These are phyloP conservation scores for Kluyveromyces siamensis DNA, from an alignment of 805 yeast genomes.

Conservation along the genomic window DNA sequence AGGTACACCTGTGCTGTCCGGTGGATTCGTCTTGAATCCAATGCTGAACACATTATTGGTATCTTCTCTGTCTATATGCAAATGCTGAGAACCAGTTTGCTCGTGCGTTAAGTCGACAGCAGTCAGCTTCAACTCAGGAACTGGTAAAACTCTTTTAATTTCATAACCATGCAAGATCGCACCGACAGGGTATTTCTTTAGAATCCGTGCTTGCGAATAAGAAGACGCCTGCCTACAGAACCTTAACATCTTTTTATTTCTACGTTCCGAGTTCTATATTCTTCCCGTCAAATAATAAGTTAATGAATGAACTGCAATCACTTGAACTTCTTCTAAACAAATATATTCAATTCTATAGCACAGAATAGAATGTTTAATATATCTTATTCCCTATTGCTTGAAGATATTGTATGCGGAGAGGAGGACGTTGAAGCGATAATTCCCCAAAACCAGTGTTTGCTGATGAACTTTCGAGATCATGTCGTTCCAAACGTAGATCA, in stretches of 20 bases:
- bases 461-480: background rate
- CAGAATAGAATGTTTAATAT: background rate
- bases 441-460: background rate
- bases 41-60: conserved; percentile 81
- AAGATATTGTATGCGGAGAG: too few species aligned
- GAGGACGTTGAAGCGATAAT: background rate
- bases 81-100: conserved; percentile 66
- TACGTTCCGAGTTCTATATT: background rate
- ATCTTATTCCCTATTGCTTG: background rate
- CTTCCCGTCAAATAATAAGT: background rate
- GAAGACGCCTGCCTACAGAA: conserved; percentile 19
- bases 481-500: background rate
- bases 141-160: conserved; percentile 51
- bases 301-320: too few species aligned
- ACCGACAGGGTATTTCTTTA: conserved; percentile 56
- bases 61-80: conserved; percentile 81
- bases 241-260: conserved; percentile 14
- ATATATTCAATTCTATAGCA: background rate
- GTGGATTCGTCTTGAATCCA: conserved; percentile 90
- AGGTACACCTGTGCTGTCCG: conserved; percentile 91
- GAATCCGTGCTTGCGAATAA: conserved; percentile 25
- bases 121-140: conserved; percentile 74
- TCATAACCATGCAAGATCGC: conserved; percentile 55
- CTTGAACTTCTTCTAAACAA: background rate
- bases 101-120: conserved; percentile 68